These are phyloP conservation scores for Nicotiana rustica DNA, from an alignment of 305 asterid species.

Conservation along the genomic window DNA sequence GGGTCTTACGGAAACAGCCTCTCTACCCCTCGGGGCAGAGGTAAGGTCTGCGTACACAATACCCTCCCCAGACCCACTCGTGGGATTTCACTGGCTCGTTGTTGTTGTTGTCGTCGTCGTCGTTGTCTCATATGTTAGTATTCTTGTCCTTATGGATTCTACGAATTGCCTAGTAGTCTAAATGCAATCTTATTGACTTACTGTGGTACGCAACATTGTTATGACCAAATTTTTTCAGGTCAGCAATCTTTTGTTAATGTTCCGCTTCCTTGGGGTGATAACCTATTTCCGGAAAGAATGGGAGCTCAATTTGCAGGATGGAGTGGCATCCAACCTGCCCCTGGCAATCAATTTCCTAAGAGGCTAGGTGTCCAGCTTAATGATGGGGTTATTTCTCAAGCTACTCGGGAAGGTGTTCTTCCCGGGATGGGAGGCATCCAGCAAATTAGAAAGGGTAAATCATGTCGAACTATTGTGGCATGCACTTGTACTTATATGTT, in stretches of 20 bases:
- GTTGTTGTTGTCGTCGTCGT: too few species aligned
- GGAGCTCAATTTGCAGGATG: constrained; percentile 44
- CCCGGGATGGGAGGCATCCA: constrained; percentile 34
- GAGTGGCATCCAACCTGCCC: constrained; percentile 42
- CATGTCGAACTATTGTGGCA: constrained; percentile 22
- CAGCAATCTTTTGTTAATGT: constrained; percentile 48
- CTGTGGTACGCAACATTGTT: not conserved
- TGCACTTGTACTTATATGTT: not conserved
- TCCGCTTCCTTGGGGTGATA: constrained; percentile 45
- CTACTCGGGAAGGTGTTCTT: constrained; percentile 42
- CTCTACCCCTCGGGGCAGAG: too few species aligned
- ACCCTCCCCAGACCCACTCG: too few species aligned
- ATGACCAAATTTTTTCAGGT: constrained; percentile 47
- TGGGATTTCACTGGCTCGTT: too few species aligned
- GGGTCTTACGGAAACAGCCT: too few species aligned
- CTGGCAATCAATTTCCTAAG: constrained; percentile 57
- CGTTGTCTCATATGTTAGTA: not conserved
- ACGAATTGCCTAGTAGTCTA: constrained; percentile 9
- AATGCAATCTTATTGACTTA: constrained; percentile 30
- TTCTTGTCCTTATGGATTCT: constrained; percentile 13
- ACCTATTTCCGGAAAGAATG: constrained; percentile 41
- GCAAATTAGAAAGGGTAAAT: constrained; percentile 34
- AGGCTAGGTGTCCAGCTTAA: constrained; percentile 65
- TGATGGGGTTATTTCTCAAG: constrained; percentile 49
- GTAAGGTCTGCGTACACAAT: too few species aligned